A percentile compares a stretch with the other conserved stretches of the same genome.
phyloP scores from a whole-genome alignment of 306 rosid species.

The Lotus japonicus region DNA sequence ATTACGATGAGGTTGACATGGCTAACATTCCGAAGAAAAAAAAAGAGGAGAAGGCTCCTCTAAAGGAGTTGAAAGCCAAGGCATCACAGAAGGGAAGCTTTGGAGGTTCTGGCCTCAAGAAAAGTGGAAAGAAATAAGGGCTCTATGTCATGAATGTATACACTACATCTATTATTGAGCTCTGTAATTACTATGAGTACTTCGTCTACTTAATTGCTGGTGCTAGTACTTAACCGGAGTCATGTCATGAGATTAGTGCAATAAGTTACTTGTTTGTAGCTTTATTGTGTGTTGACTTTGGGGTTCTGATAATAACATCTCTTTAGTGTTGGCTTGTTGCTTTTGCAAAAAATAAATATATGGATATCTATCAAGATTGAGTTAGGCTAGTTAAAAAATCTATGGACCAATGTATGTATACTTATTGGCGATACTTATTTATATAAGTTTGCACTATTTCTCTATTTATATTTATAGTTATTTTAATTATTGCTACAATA shows the following conservation, averaged over 20 bases:
- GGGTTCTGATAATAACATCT: slow-evolving; percentile 12
- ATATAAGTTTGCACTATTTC: too few species aligned
- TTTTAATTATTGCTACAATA: too few species aligned
- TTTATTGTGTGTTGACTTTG: not conserved
- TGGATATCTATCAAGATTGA: too few species aligned
- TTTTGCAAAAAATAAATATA: too few species aligned
- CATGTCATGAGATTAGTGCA: slow-evolving; percentile 19
- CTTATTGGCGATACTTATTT: too few species aligned
- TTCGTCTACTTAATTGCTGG: slow-evolving; percentile 12
- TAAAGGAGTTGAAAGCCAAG: slow-evolving; percentile 76
- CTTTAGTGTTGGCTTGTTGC: not conserved
- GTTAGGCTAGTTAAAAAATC: too few species aligned
- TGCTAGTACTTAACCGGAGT: slow-evolving; percentile 17
- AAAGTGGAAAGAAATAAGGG: slow-evolving; percentile 77
- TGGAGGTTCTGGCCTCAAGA: slow-evolving; percentile 89
- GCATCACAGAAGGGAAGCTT: slow-evolving; percentile 65
- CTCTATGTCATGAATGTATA: slow-evolving; percentile 4
- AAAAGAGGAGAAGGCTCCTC: slow-evolving; percentile 90
- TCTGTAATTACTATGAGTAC: slow-evolving; percentile 10
- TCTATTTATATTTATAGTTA: too few species aligned
- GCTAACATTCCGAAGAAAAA: slow-evolving; percentile 92
- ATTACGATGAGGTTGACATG: slow-evolving; percentile 76
- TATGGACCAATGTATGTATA: too few species aligned
- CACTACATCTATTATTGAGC: slow-evolving; percentile 21
- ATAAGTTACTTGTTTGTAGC: slow-evolving; percentile 23